Conservation (phyloP, 352 stramenopile genomes). For the Pythium sukuiense region DNA sequence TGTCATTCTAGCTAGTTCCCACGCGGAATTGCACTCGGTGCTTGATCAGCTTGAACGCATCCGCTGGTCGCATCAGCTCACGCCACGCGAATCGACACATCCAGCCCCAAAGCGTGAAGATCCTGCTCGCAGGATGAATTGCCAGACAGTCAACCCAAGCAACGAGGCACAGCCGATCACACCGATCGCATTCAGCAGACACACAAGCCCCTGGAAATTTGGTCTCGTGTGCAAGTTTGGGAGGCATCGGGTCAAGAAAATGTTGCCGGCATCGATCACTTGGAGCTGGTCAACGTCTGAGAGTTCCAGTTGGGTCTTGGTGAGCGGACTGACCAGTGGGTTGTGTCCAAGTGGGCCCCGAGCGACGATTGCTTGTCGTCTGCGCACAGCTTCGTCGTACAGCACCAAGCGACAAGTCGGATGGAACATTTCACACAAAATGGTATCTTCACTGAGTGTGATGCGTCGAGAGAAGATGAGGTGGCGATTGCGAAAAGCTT, state of each 20-base stretch:
- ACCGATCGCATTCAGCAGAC: neutral
- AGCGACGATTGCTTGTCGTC: too few relatives aligned
- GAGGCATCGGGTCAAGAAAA: neutral
- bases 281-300: constrained; percentile 13
- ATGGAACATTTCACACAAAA: constrained; percentile 6
- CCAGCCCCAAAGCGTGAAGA: constrained; percentile 22
- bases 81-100: constrained; percentile 10
- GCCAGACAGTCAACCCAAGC: neutral
- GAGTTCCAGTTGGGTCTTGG: constrained; percentile 11
- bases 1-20: too few relatives aligned
- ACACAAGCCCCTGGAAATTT: neutral
- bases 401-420: constrained; percentile 13
- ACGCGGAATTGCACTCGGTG: neutral
- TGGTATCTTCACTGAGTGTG: too few relatives aligned
- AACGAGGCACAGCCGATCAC: too few relatives aligned
- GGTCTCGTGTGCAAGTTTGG: too few relatives aligned
- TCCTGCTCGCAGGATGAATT: constrained; percentile 7
- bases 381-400: too few relatives aligned
- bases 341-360: neutral
- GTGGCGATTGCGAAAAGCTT: constrained; percentile 10
- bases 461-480: neutral
- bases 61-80: constrained; percentile 3
- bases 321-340: too few relatives aligned
- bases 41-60: constrained; percentile 15
- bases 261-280: constrained; percentile 18